Evolutionary conservation across 768 basidiomycete species (phyloP).

Genomic region (Xanthoconium purpureum): DNA sequence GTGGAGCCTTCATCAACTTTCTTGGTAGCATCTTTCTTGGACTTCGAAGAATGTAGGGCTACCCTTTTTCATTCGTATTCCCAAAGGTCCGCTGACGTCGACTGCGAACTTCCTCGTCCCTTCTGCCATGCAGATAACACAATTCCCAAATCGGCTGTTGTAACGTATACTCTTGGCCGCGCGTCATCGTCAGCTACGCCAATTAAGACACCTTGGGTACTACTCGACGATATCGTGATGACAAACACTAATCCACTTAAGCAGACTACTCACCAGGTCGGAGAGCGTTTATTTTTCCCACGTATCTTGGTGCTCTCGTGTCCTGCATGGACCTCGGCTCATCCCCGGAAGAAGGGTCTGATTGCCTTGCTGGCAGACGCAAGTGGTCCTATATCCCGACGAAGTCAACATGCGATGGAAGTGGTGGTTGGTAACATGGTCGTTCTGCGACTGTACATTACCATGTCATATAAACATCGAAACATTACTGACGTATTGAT

Average conservation of each 20-base stretch:
- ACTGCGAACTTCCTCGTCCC: conserved; percentile 27
- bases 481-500: neutral
- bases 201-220: conserved; percentile 41
- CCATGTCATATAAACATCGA: neutral
- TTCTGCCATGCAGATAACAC: conserved; percentile 39
- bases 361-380: conserved; percentile 48
- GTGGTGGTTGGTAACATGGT: conserved; percentile 45
- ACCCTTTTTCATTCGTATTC: neutral
- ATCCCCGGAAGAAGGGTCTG: conserved; percentile 35
- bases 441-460: conserved; percentile 51
- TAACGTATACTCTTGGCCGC: conserved; percentile 34
- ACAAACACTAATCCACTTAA: conserved; percentile 1
- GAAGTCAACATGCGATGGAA: conserved; percentile 35
- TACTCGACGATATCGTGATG: neutral
- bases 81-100: neutral
- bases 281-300: conserved; percentile 41
- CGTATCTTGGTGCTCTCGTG: conserved; percentile 47
- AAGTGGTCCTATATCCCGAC: conserved; percentile 39
- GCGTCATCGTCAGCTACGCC: conserved; percentile 23
- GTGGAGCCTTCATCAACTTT: conserved; percentile 38
- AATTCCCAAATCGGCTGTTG: conserved; percentile 37
- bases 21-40: conserved; percentile 52
- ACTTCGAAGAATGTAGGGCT: conserved; percentile 59
- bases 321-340: conserved; percentile 32
- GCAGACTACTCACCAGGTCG: conserved; percentile 24